Evolutionary conservation across 176 grass and related monocot species (phyloP), one percentile per base, ranked within the genome.

Genomic region (Coix lacrymajobi): DNA sequence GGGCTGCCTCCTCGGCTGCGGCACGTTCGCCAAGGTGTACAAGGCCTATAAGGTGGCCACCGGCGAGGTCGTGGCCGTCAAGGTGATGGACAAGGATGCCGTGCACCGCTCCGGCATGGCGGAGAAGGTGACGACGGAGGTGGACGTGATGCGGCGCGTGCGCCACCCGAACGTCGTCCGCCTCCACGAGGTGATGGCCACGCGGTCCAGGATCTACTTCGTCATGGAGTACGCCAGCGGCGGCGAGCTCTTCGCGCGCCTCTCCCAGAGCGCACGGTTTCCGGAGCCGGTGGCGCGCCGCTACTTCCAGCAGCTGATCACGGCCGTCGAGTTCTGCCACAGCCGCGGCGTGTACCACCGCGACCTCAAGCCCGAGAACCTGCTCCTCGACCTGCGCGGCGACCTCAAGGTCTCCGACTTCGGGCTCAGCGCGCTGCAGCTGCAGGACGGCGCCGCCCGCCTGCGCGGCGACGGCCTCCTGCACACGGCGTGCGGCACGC

Each of bases 311-410:
- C 92, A 98, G 76, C 78, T 98, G 44, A 61, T 98, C 66, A 91
- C 88, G 13, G 92, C 95, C 22, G 90, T 98, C 8, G 90, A 86
- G 43, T 98, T 95, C 83, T 98, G 92, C 92, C 95, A 98, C 78
- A 67, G 81, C 57, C 89, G 95, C 76, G 95, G 95, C 81, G 95
- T 98, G 28, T 94, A 78, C 85, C 95, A 99, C 80, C 87, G 96
- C 34, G 93, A 99, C 69, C 96, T 99, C 87, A 99, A 99, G 87
- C 96, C n/a, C 0, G 93, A 99, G 89, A 99, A 99, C 81, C 85
- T 99, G 15, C 89, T 99, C 57, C 85, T 99, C 37, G 96, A 99
- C 81, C 89, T 81, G 4, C 80, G 67, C 41, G 95, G 95, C 56
- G 89, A 97, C 83, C 85, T 97, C 74, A 97, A 97, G 86, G 88